Base-by-base conservation (phyloP, 306 rosid species). In the Trichosanthes truncata region DNA sequence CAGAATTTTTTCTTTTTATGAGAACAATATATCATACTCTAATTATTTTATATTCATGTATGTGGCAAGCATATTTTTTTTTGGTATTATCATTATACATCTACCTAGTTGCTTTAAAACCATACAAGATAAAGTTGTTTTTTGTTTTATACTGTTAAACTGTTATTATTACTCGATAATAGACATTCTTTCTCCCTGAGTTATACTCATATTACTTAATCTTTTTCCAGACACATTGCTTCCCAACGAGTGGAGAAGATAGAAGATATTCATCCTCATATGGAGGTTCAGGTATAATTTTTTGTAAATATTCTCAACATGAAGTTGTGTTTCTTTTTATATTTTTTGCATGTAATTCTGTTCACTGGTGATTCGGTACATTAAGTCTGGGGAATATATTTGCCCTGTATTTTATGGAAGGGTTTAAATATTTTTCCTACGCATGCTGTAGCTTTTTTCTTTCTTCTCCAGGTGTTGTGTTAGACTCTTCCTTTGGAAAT, bases 191-290 rank as follows among this genome's bases (percentile, higher is more conserved):
- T 23, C 26, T 25, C 26, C 55, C 36, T 72, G n/a, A 51, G 29
- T 4, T 10, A 72, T 48, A 26, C 41, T 48, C 43, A 48, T 51
- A 49, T n/a, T 7, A n/a, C 59, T 20, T 86, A 59, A 74, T 52
- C 77, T 74, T 51, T 69, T 83, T 74, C 68, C 90, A 90, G 97
- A 84, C 78, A 77, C 77, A 46, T 83, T 74, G 75, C 63, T 51
- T 72, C 71, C 17, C 82, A 84, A 74, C 60, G 40, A 74, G 87
- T 83, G 81, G 93, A 85, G 75, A 90, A 80, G 75, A 82, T 92
- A 68, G 96, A 90, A 73, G 94, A 91, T 86, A 86, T 95, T 82
- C 86, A 77, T 82, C 93, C 93, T 76, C 82, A 89, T 77, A 88
- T 89, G 93, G 82, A 69, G 78, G 88, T 95, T 40, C 91, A 92